Evolutionary conservation across 2,329 filamentous ascomycete genomes (phyloP).

Genomic region (Monilinia polystroma): DNA sequence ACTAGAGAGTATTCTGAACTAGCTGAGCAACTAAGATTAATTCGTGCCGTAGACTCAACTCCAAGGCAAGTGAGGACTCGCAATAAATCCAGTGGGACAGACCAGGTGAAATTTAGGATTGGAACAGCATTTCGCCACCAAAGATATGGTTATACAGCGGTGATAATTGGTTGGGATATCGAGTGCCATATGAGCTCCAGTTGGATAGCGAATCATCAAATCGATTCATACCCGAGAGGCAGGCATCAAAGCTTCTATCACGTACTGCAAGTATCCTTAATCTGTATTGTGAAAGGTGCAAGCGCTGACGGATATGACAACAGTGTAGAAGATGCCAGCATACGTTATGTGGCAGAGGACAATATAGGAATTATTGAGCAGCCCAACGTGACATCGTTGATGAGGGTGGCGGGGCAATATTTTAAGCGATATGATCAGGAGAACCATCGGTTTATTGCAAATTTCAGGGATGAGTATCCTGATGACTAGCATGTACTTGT

Average conservation of each 20-base stretch:
- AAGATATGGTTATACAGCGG: conserved; percentile 74
- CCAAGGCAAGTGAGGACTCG: conserved; percentile 48
- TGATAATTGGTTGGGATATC: conserved; percentile 80
- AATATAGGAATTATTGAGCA: conserved; percentile 67
- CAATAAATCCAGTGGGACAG: conserved; percentile 29
- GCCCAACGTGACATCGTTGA: conserved; percentile 57
- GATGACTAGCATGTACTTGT: conserved; percentile 59
- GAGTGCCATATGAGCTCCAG: conserved; percentile 55
- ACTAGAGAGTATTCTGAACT: conserved; percentile 44
- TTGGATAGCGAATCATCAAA: conserved; percentile 63
- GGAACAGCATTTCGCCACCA: conserved; percentile 84
- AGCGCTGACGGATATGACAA: conserved; percentile 36
- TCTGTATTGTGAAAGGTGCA: conserved; percentile 18
- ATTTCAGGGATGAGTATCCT: conserved; percentile 78
- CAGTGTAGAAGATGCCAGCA: conserved; percentile 65
- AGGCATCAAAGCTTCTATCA: conserved; percentile 77
- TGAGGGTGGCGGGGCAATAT: conserved; percentile 73
- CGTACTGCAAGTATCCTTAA: conserved; percentile 66
- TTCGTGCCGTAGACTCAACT: conserved; percentile 56
- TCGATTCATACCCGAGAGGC: conserved; percentile 59
- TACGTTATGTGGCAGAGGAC: conserved; percentile 76
- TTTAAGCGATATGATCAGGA: conserved; percentile 81
- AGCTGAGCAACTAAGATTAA: conserved; percentile 52
- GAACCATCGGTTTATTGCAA: conserved; percentile 74
- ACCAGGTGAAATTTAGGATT: conserved; percentile 63